Evolutionary conservation across 1,284 basidiomycete genomes (phyloP), one percentile per base, ranked within the genome.

Genomic region (Singerocomus rubriflavus): DNA sequence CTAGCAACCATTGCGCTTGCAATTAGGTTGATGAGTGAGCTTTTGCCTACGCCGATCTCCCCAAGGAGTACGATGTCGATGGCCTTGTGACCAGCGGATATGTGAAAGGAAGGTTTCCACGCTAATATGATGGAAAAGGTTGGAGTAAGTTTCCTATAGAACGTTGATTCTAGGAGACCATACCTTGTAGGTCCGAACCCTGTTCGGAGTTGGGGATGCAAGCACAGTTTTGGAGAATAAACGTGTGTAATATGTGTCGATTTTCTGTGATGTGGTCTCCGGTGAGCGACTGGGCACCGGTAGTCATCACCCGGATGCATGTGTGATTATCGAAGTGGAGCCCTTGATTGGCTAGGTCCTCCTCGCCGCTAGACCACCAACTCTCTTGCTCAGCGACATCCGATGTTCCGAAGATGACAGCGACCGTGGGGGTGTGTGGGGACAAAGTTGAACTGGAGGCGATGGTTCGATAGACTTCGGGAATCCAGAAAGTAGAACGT

Each of bases 11-110:
- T 26, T 17, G 35, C 2, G 31, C 40, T 48, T 4, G 46, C 43
- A 14, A 65, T 54, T 45, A 60, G 27, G 34, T 65, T 69, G 54
- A 65, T 37, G n/a, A 65, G 48, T 1, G 64, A 69, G 46, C 64
- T 65, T 54, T 65, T 65, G 12, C 64, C 64, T 11, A 65, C 67
- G 3, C 66, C 64, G 5, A 37, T 49, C 41, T 65, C 64, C 5
- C 64, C 64, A 4, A 65, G 44, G 9, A 65, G 13, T 12, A 65
- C 53, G 25, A 65, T 42, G 13, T 61, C 46, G 30, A 53, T 44
- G 29, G 37, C 26, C 26, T 44, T 53, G 10, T 53, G 44, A 17
- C 36, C 27, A 29, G 21, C 11, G 4, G 35, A 39, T 35, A 9
- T 9, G 8, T 21, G 41, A 33, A 51, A 37, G 16, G 56, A 35